phyloP scores from a whole-genome alignment of 148 eudicot species.

The Rhododendron griersonianum region DNA sequence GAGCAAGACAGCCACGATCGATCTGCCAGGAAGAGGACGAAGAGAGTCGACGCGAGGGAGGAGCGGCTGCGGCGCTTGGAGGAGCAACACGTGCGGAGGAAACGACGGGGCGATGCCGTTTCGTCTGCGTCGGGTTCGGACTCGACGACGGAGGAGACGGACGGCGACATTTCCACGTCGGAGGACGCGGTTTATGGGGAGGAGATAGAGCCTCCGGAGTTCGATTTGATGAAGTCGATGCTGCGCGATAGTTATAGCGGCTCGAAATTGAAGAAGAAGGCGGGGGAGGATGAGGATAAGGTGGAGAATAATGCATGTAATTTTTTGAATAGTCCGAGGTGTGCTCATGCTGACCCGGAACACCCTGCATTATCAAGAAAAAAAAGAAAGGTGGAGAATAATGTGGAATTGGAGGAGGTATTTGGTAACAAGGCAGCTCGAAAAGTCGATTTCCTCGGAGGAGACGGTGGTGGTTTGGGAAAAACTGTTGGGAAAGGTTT shows the following conservation, averaged over 20 bases:
- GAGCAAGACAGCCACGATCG: neutral
- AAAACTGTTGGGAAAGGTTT: neutral
- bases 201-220: constrained; percentile 46
- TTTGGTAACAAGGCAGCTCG: constrained; percentile 24
- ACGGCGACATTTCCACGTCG: constrained; percentile 27
- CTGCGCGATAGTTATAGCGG: constrained; percentile 32
- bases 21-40: constrained; percentile 12
- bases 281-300: neutral
- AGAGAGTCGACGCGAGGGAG: constrained; percentile 19
- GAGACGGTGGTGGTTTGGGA: constrained; percentile 1
- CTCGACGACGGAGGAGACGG: constrained; percentile 1
- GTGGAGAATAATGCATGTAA: constrained; percentile 27
- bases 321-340: no score
- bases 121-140: constrained; percentile 2
- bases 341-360: no score
- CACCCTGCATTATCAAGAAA: no score
- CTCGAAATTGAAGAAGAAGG: neutral
- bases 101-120: neutral
- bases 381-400: constrained; percentile 19
- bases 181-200: constrained; percentile 42
- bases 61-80: constrained; percentile 25
- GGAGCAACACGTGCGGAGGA: constrained; percentile 13
- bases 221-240: constrained; percentile 63
- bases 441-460: constrained; percentile 21
- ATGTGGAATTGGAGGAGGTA: constrained; percentile 51